phyloP scores from a whole-genome alignment of 2,329 filamentous ascomycete genomes.

The Aspergillus cejpii region DNA sequence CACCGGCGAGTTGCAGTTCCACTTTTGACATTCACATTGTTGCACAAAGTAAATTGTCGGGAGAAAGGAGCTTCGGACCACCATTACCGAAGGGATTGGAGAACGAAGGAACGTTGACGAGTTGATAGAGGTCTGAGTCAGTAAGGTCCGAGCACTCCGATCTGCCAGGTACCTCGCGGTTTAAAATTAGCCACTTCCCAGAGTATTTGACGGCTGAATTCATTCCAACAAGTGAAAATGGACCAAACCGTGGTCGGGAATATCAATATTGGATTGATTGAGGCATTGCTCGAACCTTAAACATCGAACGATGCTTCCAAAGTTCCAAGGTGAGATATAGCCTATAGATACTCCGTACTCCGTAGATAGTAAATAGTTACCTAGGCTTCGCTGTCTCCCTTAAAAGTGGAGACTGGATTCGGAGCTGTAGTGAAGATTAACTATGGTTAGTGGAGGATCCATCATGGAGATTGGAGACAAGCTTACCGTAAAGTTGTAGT shows the following conservation, averaged over 20 bases:
- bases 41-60: constrained; percentile 5
- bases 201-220: neutral
- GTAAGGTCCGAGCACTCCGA: neutral
- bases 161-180: neutral
- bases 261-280: neutral
- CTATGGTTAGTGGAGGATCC: neutral
- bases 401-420: neutral
- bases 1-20: constrained; percentile 16
- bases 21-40: constrained; percentile 2
- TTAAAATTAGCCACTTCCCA: neutral
- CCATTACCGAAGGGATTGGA: neutral
- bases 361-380: too few relatives aligned
- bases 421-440: neutral
- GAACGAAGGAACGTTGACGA: neutral
- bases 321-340: too few relatives aligned
- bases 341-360: too few relatives aligned
- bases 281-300: constrained; percentile 1
- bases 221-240: constrained; percentile 1
- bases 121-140: neutral
- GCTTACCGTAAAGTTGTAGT: too few relatives aligned
- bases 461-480: too few relatives aligned
- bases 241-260: neutral
- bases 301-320: too few relatives aligned
- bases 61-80: neutral
- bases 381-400: too few relatives aligned